Conservation (phyloP, 306 rosid genomes). For the Cucumis melo region DNA sequence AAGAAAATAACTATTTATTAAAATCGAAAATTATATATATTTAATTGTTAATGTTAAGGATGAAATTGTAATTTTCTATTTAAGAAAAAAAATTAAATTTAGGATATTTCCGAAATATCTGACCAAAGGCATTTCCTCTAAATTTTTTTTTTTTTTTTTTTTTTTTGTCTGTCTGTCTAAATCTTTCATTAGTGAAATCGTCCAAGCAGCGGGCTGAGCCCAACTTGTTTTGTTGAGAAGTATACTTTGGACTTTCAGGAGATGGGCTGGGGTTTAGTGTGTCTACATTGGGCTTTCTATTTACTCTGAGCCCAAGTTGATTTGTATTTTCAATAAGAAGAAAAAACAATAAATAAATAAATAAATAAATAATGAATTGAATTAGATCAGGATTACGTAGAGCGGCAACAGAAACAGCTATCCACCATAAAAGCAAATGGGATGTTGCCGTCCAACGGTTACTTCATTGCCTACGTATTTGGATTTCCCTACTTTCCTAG, state of each 20-base stretch:
- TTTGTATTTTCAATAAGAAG: not conserved
- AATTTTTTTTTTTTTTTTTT: too few relatives aligned
- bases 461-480: not conserved
- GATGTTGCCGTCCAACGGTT: not conserved
- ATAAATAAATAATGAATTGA: not conserved
- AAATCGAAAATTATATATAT: too few relatives aligned
- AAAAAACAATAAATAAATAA: not conserved
- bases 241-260: not conserved
- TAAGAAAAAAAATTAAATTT: too few relatives aligned
- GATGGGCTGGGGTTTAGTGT: not conserved
- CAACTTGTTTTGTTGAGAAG: not conserved
- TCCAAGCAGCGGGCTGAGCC: not conserved
- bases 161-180: too few relatives aligned
- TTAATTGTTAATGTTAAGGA: too few relatives aligned
- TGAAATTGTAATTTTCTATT: too few relatives aligned
- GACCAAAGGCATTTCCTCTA: too few relatives aligned
- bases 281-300: not conserved
- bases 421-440: not conserved
- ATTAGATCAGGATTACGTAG: not conserved
- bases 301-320: not conserved
- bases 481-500: not conserved
- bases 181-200: too few relatives aligned
- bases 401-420: not conserved
- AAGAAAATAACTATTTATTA: too few relatives aligned
- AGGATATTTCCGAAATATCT: too few relatives aligned